A percentile compares a stretch with the other conserved stretches of the same genome.
Evolutionary conservation across 2,329 filamentous ascomycete genomes (phyloP).

Genomic region (Blastomyces gilchristii): DNA sequence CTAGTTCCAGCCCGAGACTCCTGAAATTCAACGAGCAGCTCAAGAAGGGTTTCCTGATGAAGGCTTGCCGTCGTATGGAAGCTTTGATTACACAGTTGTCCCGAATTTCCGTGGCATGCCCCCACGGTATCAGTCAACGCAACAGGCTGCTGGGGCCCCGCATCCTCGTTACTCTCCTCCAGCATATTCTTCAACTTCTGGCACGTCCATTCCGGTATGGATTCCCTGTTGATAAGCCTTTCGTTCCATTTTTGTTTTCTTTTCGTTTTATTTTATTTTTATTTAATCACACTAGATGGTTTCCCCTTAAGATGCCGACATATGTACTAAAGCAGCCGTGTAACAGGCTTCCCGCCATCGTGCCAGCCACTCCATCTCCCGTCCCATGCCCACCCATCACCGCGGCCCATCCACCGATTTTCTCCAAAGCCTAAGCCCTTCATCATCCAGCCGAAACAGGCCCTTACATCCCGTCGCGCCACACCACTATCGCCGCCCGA

Average conservation of each 20-base stretch:
- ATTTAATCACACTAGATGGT: not conserved
- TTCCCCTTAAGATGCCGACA: not conserved
- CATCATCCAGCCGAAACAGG: slow-evolving; percentile 6
- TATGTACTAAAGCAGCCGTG: not conserved
- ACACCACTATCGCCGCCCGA: slow-evolving; percentile 16
- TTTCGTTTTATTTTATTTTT: not conserved
- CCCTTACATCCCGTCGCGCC: slow-evolving; percentile 8
- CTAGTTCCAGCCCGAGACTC: slow-evolving; percentile 12
- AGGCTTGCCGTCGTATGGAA: slow-evolving; percentile 13
- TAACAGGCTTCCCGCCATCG: slow-evolving; percentile 7
- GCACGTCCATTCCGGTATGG: slow-evolving; percentile 8
- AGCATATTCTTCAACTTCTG: slow-evolving; percentile 14
- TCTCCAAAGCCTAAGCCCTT: not conserved
- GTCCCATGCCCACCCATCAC: slow-evolving; percentile 6
- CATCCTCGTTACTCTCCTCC: slow-evolving; percentile 13
- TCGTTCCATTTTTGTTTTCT: not conserved
- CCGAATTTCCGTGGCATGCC: slow-evolving; percentile 10
- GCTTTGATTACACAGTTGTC: slow-evolving; percentile 12
- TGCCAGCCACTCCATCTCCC: not conserved
- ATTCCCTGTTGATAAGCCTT: not conserved
- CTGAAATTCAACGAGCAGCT: slow-evolving; percentile 7
- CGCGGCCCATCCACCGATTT: slow-evolving; percentile 6
- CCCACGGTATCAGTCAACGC: slow-evolving; percentile 12
- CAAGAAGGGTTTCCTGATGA: slow-evolving; percentile 8
- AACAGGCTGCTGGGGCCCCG: slow-evolving; percentile 6